phyloP scores from a whole-genome alignment of 1,139 yeast species.

The Sugiyamaella neomexicana region DNA sequence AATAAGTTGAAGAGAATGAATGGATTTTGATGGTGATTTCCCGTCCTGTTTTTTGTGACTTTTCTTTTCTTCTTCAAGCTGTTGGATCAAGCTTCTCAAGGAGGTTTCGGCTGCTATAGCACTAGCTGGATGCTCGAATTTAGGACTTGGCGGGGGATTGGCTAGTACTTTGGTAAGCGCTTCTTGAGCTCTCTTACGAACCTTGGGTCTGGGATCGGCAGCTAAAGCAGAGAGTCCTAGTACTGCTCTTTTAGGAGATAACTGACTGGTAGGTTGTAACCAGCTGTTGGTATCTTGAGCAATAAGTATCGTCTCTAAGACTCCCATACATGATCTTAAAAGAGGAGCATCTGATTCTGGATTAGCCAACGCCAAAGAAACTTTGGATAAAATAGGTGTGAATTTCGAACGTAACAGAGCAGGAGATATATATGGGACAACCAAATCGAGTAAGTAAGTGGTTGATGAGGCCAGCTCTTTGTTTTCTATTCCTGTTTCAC shows the following conservation, averaged over 20 bases:
- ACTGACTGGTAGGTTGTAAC: slow-evolving; percentile 49
- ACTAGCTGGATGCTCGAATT: slow-evolving; percentile 75
- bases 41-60: slow-evolving; percentile 28
- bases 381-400: slow-evolving; percentile 69
- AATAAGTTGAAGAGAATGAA: slow-evolving; percentile 76
- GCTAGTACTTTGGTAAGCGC: slow-evolving; percentile 63
- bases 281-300: slow-evolving; percentile 84
- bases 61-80: slow-evolving; percentile 46
- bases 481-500: slow-evolving; percentile 54
- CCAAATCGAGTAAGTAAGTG: slow-evolving; percentile 77
- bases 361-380: slow-evolving; percentile 77
- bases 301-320: slow-evolving; percentile 71
- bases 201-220: slow-evolving; percentile 90
- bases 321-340: slow-evolving; percentile 79
- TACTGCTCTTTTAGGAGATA: slow-evolving; percentile 81
- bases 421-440: slow-evolving; percentile 67
- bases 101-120: slow-evolving; percentile 67
- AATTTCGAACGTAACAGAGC: slow-evolving; percentile 69
- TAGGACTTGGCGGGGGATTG: slow-evolving; percentile 81
- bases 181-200: slow-evolving; percentile 92
- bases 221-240: slow-evolving; percentile 78
- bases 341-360: slow-evolving; percentile 80
- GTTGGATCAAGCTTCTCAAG: slow-evolving; percentile 51
- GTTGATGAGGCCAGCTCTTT: slow-evolving; percentile 67
- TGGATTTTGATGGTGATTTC: slow-evolving; percentile 50